These are phyloP conservation scores for Pseudopediastrum boryanum DNA, from an alignment of 139 green algal genomes.

Conservation along the genomic window DNA sequence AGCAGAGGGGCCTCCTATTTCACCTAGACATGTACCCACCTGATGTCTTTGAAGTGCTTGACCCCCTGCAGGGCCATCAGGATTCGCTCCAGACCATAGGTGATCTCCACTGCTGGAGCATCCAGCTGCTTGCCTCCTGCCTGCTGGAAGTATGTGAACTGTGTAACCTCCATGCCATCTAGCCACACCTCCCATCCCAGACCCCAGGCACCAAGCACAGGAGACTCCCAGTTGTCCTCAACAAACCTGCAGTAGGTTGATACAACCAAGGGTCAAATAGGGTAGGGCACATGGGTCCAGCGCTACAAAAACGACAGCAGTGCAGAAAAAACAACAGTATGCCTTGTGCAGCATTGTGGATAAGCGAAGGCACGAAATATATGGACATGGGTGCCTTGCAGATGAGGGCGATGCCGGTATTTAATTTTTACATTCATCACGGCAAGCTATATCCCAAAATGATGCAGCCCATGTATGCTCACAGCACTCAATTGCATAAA, in stretches of 20 bases:
- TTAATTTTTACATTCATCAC: no score
- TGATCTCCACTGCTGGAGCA: conserved; percentile 95
- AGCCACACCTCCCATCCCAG: conserved; percentile 99
- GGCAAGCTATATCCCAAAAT: no score
- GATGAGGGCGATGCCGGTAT: no score
- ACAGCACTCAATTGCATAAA: no score
- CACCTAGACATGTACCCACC: conserved; percentile 42
- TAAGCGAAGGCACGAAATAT: no score
- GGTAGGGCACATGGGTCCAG: no score
- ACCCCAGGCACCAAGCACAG: conserved; percentile 95
- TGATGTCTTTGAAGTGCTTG: conserved; percentile 98
- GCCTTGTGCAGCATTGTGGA: no score
- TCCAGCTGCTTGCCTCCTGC: conserved; percentile 75
- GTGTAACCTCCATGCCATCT: conserved; percentile 97
- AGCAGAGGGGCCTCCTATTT: background rate
- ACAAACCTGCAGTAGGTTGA: conserved; percentile 80
- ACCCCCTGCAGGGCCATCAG: conserved; percentile 96
- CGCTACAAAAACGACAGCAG: no score
- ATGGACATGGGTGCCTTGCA: no score
- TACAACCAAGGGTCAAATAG: background rate
- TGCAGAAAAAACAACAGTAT: no score
- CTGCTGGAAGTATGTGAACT: conserved; percentile 99
- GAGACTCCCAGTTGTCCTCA: conserved; percentile 99
- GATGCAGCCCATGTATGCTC: no score
- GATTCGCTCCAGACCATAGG: conserved; percentile 98